Evolutionary conservation across 2,329 filamentous ascomycete genomes (phyloP).

Genomic region (Cordyceps javanica): DNA sequence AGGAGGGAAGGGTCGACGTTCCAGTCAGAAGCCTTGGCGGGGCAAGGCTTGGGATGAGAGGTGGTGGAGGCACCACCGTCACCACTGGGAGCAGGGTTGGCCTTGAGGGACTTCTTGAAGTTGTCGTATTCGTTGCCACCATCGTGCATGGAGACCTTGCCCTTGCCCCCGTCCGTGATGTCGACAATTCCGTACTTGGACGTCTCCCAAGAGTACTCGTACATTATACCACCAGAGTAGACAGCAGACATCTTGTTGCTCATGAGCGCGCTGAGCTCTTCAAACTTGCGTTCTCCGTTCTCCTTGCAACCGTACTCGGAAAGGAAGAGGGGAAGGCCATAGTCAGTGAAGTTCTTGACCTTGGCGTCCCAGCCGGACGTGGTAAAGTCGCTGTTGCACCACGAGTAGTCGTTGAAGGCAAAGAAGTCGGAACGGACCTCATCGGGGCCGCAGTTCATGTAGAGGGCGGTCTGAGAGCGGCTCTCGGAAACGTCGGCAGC

Average conservation of each 20-base stretch:
- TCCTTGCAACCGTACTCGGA: constrained; percentile 90
- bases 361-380: constrained; percentile 79
- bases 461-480: constrained; percentile 77
- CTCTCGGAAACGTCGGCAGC: constrained; percentile 78
- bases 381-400: constrained; percentile 67
- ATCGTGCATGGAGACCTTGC: constrained; percentile 46
- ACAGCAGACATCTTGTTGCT: constrained; percentile 73
- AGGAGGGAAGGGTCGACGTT: constrained; percentile 43
- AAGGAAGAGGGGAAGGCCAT: constrained; percentile 86
- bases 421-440: constrained; percentile 84
- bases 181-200: constrained; percentile 76
- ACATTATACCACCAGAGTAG: constrained; percentile 94
- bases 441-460: constrained; percentile 89
- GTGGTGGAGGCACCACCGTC: constrained; percentile 43
- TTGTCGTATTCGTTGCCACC: constrained; percentile 51
- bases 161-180: constrained; percentile 41
- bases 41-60: constrained; percentile 43
- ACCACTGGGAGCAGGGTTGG: constrained; percentile 46
- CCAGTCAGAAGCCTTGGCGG: constrained; percentile 43
- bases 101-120: constrained; percentile 42
- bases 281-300: constrained; percentile 69
- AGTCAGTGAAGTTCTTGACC: constrained; percentile 80
- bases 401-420: constrained; percentile 85
- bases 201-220: constrained; percentile 81
- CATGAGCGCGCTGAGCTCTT: constrained; percentile 77